Evolutionary conservation across 2,329 filamentous ascomycete genomes (phyloP).

Genomic region (Fusarium brachygibbosum): DNA sequence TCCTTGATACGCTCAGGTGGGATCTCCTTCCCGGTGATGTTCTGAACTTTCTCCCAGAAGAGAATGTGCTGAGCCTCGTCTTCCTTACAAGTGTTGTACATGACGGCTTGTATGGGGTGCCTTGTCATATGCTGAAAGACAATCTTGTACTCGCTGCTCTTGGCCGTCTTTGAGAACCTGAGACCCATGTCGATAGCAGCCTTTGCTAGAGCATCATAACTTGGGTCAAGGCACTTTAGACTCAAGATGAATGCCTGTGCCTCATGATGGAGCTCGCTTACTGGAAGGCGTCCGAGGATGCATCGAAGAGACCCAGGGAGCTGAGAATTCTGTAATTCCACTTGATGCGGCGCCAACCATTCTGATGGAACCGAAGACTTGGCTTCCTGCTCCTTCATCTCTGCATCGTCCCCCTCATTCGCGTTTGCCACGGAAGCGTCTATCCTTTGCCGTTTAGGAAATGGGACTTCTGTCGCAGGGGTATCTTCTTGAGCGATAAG

Average conservation of each 20-base stretch:
- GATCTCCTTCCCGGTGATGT: conserved; percentile 23
- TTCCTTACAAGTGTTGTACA: conserved; percentile 22
- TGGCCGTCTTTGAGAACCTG: conserved; percentile 31
- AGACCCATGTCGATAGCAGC: conserved; percentile 39
- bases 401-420: not conserved
- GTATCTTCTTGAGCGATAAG: conserved; percentile 25
- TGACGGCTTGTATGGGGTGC: not conserved
- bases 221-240: conserved; percentile 18
- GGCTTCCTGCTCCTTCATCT: not conserved
- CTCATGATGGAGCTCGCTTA: conserved; percentile 9
- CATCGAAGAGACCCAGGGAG: conserved; percentile 18
- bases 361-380: conserved; percentile 10
- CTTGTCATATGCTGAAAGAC: conserved; percentile 26
- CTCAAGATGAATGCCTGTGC: conserved; percentile 32
- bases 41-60: conserved; percentile 32
- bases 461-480: conserved; percentile 9
- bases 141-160: conserved; percentile 34
- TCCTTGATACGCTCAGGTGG: conserved; percentile 27
- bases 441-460: conserved; percentile 35
- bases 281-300: not conserved
- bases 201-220: conserved; percentile 22
- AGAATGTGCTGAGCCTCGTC: conserved; percentile 23
- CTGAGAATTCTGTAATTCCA: conserved; percentile 19
- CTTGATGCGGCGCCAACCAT: conserved; percentile 8
- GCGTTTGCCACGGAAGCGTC: conserved; percentile 11